Evolutionary conservation across 345 rosid species (phyloP).

Genomic region (Mangifera indica): DNA sequence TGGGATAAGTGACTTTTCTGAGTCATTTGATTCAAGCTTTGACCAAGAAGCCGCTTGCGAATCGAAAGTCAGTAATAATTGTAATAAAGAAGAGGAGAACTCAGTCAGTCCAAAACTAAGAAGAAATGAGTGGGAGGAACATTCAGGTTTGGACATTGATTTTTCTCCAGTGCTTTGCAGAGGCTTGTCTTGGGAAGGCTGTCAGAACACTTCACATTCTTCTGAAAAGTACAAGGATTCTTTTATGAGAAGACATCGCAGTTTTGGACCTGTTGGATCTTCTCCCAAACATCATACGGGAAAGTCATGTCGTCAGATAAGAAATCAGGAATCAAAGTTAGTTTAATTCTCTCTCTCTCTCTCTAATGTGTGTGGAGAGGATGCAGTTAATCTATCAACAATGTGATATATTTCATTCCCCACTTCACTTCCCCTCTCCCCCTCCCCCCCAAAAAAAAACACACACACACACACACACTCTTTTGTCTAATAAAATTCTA

Average conservation of each 20-base stretch:
- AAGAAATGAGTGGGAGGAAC: constrained; percentile 38
- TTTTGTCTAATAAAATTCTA: neutral
- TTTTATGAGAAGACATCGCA: constrained; percentile 44
- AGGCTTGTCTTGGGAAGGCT: constrained; percentile 83
- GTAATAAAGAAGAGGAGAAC: constrained; percentile 35
- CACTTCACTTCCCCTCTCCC: too few species aligned
- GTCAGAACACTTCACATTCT: constrained; percentile 47
- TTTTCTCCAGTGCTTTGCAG: constrained; percentile 38
- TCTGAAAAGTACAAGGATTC: constrained; percentile 58
- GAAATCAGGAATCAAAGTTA: constrained; percentile 67
- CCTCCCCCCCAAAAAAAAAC: too few species aligned
- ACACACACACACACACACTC: too few species aligned
- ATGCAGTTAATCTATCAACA: neutral
- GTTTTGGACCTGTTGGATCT: constrained; percentile 44
- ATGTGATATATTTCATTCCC: neutral
- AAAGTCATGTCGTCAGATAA: constrained; percentile 76
- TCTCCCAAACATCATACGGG: constrained; percentile 57
- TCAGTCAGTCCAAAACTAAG: constrained; percentile 37
- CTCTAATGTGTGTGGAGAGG: neutral
- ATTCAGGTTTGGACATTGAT: constrained; percentile 45
- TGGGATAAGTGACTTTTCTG: constrained; percentile 66
- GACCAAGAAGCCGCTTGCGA: constrained; percentile 56
- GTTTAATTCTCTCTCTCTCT: constrained; percentile 17
- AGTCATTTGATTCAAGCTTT: constrained; percentile 67
- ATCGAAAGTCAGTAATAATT: constrained; percentile 35